Evolutionary conservation across 129 eudicot species (phyloP).

Genomic region (Apium graveolens): DNA sequence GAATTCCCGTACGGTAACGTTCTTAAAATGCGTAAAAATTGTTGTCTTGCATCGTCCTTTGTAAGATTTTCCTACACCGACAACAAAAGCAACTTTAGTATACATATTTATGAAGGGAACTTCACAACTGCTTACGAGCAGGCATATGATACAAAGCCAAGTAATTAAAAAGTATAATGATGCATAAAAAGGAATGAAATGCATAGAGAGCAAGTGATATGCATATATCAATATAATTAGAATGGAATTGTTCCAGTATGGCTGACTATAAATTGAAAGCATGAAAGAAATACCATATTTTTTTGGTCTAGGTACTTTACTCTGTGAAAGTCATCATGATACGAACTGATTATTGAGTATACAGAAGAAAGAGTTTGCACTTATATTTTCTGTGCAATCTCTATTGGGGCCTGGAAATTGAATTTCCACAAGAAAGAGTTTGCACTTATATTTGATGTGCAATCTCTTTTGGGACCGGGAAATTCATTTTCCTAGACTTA

Average conservation of each 20-base stretch:
- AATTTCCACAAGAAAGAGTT: neutral
- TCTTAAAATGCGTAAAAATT: slow-evolving; percentile 71
- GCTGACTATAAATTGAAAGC: neutral
- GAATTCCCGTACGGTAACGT: slow-evolving; percentile 94
- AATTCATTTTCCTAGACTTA: slow-evolving; percentile 20
- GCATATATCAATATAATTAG: neutral
- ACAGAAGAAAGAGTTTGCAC: neutral
- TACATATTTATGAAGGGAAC: neutral
- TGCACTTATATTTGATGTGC: neutral
- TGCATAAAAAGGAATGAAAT: neutral
- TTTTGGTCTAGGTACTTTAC: neutral
- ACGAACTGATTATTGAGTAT: neutral
- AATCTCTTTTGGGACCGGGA: neutral
- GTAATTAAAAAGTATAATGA: neutral
- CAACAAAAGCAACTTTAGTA: slow-evolving; percentile 17
- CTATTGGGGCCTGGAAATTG: neutral
- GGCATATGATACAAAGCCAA: neutral
- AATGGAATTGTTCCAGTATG: neutral
- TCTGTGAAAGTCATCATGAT: neutral
- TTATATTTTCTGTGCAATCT: neutral
- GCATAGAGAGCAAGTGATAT: neutral
- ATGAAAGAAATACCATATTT: neutral
- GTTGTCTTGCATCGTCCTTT: slow-evolving; percentile 95
- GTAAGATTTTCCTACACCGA: slow-evolving; percentile 67
- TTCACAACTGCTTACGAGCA: neutral